Percentiles rank a stretch among this genome's conserved stretches.
Evolutionary conservation across 352 stramenopile genomes (phyloP).

Genomic region (Phytophthora hybrid): DNA sequence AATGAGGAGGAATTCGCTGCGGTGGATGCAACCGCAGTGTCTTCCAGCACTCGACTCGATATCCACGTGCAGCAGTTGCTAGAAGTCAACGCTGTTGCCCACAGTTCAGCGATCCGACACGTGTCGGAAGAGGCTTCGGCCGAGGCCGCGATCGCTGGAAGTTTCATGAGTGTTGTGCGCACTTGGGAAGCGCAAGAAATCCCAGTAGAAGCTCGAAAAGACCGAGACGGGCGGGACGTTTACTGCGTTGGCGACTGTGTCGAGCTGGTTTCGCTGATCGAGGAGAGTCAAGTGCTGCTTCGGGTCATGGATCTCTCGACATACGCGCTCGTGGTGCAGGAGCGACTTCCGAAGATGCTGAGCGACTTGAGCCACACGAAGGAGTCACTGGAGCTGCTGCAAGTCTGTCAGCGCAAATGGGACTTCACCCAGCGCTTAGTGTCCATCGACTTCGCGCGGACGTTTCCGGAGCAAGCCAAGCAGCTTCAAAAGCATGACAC

Average conservation of each 20-base stretch:
- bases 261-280: conserved; percentile 63
- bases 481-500: conserved; percentile 60
- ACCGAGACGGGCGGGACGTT: conserved; percentile 67
- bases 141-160: conserved; percentile 68
- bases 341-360: conserved; percentile 54
- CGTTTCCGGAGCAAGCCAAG: conserved; percentile 69
- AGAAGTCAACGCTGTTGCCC: conserved; percentile 48
- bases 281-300: conserved; percentile 79
- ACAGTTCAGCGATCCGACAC: conserved; percentile 60
- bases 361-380: conserved; percentile 58
- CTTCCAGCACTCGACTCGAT: conserved; percentile 32
- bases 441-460: conserved; percentile 67
- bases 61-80: conserved; percentile 64
- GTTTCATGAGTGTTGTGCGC: conserved; percentile 59
- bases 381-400: conserved; percentile 60
- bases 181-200: conserved; percentile 76
- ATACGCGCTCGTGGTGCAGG: conserved; percentile 66
- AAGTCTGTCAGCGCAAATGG: conserved; percentile 72
- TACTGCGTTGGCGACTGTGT: conserved; percentile 63
- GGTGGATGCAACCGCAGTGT: conserved; percentile 3
- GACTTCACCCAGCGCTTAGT: conserved; percentile 69
- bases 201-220: conserved; percentile 51
- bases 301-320: conserved; percentile 78
- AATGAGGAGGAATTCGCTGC: background rate
- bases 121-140: conserved; percentile 76